phyloP scores from a whole-genome alignment of 805 yeast genomes.

The Suhomyces vadensis region DNA sequence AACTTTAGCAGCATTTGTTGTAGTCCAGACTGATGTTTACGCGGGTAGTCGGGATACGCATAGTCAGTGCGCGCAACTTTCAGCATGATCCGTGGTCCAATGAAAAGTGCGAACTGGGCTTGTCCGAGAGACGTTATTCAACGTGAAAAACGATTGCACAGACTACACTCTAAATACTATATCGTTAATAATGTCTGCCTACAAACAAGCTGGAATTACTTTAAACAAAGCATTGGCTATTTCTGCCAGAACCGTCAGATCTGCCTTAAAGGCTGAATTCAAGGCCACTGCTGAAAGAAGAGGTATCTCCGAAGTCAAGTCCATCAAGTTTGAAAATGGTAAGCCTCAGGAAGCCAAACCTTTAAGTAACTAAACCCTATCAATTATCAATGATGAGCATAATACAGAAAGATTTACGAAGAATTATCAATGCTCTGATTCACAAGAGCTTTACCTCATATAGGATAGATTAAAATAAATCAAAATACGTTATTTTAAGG shows the following conservation, averaged over 20 bases:
- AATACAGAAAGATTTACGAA: no score
- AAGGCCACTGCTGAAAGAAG: constrained; percentile 73
- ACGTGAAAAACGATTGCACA: constrained; percentile 7
- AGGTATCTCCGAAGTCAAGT: constrained; percentile 72
- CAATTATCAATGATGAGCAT: no score
- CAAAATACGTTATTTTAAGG: neutral
- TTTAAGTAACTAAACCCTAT: no score
- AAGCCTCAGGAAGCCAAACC: constrained; percentile 41
- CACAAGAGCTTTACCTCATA: no score
- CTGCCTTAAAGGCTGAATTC: constrained; percentile 82
- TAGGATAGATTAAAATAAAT: no score
- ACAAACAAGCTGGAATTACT: constrained; percentile 51
- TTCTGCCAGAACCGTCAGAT: constrained; percentile 87
- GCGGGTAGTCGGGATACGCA: no score
- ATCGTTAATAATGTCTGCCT: constrained; percentile 40
- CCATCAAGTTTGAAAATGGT: constrained; percentile 73
- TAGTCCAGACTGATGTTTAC: no score
- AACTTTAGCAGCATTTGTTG: no score
- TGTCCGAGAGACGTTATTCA: constrained; percentile 6
- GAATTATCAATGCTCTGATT: no score
- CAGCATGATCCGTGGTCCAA: constrained; percentile 1
- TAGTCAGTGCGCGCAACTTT: no score
- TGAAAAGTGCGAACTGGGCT: constrained; percentile 4
- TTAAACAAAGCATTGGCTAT: constrained; percentile 88
- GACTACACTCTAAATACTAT: neutral